A percentile compares a stretch with the other conserved stretches of the same genome.
Evolutionary conservation across 2,329 filamentous ascomycete genomes (phyloP).

Genomic region (Trichophyton rubrum): DNA sequence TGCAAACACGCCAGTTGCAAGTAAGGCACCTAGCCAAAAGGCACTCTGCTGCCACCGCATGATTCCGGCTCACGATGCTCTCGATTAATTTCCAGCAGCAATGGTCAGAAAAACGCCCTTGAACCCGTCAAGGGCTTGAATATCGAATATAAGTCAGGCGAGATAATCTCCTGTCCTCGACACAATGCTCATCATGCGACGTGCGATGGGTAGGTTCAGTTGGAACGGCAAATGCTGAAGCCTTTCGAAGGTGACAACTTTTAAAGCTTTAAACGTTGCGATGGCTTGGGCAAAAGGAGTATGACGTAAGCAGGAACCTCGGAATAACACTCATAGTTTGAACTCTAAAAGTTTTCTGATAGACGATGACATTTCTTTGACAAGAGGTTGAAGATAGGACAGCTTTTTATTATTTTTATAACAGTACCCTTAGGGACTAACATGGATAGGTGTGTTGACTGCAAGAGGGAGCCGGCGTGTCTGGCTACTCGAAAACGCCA

Average conservation of each 20-base stretch:
- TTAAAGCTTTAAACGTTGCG: not conserved
- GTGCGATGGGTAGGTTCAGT: not conserved
- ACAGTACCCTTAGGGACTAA: not conserved
- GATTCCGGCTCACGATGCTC: constrained; percentile 9
- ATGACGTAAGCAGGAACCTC: constrained; percentile 5
- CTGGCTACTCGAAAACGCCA: constrained; percentile 9
- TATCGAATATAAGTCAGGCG: not conserved
- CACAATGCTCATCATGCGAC: not conserved
- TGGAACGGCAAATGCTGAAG: not conserved
- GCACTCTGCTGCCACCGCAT: constrained; percentile 32
- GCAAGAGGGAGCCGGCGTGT: constrained; percentile 9
- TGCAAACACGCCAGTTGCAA: constrained; percentile 29
- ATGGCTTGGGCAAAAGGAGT: not conserved
- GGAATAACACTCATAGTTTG: not conserved
- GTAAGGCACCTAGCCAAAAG: constrained; percentile 26
- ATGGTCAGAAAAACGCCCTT: not conserved
- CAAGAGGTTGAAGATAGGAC: not conserved
- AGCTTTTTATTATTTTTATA: not conserved
- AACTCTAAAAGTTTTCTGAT: not conserved
- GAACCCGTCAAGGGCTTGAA: not conserved
- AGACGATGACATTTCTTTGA: not conserved
- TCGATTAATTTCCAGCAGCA: not conserved
- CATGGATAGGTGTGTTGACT: constrained; percentile 20
- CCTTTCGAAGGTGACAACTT: not conserved
- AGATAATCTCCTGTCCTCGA: not conserved